Percentiles rank a stretch among this genome's conserved stretches.
Evolutionary conservation across 768 basidiomycete species (phyloP).

Genomic region (Naganishia onofrii): DNA sequence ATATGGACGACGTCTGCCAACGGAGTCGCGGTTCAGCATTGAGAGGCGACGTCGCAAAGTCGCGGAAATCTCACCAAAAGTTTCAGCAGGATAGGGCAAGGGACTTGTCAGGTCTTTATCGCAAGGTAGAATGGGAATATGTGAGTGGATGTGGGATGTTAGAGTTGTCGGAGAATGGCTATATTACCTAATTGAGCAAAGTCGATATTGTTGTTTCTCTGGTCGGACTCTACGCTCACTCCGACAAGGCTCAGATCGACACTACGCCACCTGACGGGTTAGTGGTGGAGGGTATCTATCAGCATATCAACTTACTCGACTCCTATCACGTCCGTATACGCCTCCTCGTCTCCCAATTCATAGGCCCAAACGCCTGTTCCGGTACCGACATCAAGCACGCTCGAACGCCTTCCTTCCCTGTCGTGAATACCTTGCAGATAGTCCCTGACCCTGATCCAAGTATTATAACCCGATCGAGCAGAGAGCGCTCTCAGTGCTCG

Average conservation of each 20-base stretch:
- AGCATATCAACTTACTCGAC: conserved; percentile 27
- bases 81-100: conserved; percentile 34
- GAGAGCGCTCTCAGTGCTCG: conserved; percentile 26
- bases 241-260: conserved; percentile 28
- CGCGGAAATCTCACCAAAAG: conserved; percentile 35
- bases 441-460: conserved; percentile 18
- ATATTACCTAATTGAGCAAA: conserved; percentile 25
- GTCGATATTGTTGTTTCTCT: conserved; percentile 26
- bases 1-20: conserved; percentile 49
- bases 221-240: conserved; percentile 21
- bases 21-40: too few species aligned
- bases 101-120: conserved; percentile 38
- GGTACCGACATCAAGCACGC: conserved; percentile 28
- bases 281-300: background rate
- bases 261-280: background rate
- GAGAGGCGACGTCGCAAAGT: background rate
- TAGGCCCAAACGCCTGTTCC: conserved; percentile 30
- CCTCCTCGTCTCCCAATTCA: conserved; percentile 22
- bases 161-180: too few species aligned
- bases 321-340: conserved; percentile 30
- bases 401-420: conserved; percentile 12
- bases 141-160: background rate
- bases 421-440: conserved; percentile 18
- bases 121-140: background rate
- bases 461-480: conserved; percentile 22